These are phyloP conservation scores for Rugosomyces carneus DNA, from an alignment of 1,284 basidiomycete species.

Conservation along the genomic window DNA sequence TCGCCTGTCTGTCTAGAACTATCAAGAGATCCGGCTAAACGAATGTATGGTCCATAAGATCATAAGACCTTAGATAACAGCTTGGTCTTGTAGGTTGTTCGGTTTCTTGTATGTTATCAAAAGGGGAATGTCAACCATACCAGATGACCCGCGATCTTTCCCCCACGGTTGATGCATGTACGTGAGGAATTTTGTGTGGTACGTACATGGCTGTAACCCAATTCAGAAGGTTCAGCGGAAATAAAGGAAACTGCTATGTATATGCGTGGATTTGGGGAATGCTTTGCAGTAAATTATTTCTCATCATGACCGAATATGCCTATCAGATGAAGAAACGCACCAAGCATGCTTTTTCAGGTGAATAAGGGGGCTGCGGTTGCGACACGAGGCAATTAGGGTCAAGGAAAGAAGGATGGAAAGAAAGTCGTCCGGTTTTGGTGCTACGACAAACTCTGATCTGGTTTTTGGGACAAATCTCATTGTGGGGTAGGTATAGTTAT, in stretches of 20 bases:
- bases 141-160: conserved; percentile 4
- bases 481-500: neutral
- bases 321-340: conserved; percentile 4
- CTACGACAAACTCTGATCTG: neutral
- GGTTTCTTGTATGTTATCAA: neutral
- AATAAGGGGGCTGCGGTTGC: neutral
- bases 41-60: neutral
- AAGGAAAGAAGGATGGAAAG: neutral
- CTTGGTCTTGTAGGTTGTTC: neutral
- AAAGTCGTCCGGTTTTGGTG: neutral
- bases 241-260: neutral
- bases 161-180: neutral
- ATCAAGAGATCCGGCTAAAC: neutral
- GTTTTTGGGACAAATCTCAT: no score
- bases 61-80: conserved; percentile 4
- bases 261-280: neutral
- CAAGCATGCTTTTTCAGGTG: neutral
- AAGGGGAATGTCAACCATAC: neutral
- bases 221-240: conserved; percentile 1
- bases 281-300: neutral
- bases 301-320: conserved; percentile 3
- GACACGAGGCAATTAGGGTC: conserved; percentile 2
- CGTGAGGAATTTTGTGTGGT: neutral
- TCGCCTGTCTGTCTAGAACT: neutral
- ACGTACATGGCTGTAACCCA: conserved; percentile 1